Evolutionary conservation across 495 filamentous ascomycete species (phyloP).

Genomic region (Lasiosphaeria ovina): DNA sequence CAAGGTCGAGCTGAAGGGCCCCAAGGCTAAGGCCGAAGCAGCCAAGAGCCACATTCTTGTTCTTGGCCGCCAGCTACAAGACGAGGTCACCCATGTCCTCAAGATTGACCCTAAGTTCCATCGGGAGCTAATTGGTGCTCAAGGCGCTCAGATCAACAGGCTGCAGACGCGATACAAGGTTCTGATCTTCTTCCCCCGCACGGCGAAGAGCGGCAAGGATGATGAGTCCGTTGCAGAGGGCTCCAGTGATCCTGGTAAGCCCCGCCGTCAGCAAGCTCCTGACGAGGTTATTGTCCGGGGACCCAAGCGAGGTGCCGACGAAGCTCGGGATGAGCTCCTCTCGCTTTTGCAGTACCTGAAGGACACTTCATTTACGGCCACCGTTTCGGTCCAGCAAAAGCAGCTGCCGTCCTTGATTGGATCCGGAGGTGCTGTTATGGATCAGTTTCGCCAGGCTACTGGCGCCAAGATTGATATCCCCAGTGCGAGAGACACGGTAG

Average conservation of each 20-base stretch:
- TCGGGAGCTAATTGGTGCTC: conserved; percentile 83
- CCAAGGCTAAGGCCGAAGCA: conserved; percentile 69
- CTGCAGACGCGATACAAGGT: conserved; percentile 88
- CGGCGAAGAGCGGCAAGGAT: conserved; percentile 58
- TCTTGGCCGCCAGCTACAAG: conserved; percentile 75
- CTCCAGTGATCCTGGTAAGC: conserved; percentile 67
- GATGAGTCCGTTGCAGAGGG: conserved; percentile 67
- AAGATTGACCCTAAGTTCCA: conserved; percentile 88
- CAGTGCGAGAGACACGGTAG: conserved; percentile 55
- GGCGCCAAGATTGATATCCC: conserved; percentile 90
- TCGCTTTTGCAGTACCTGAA: conserved; percentile 81
- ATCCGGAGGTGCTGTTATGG: conserved; percentile 83
- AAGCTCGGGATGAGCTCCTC: conserved; percentile 84
- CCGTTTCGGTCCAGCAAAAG: conserved; percentile 79
- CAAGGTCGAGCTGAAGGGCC: conserved; percentile 59
- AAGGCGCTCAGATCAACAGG: conserved; percentile 87
- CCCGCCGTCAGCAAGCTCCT: conserved; percentile 68
- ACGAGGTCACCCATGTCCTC: conserved; percentile 79
- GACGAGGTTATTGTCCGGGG: conserved; percentile 92
- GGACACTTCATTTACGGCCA: conserved; percentile 75
- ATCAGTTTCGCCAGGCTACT: conserved; percentile 76
- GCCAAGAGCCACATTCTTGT: conserved; percentile 73
- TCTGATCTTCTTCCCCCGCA: conserved; percentile 88
- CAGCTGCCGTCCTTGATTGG: conserved; percentile 90
- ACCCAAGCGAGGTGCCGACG: conserved; percentile 85